A percentile compares a stretch with the other conserved stretches of the same genome.
These are phyloP conservation scores for Penicillium sp. DNA, from an alignment of 2,329 filamentous ascomycete species.

Conservation along the genomic window DNA sequence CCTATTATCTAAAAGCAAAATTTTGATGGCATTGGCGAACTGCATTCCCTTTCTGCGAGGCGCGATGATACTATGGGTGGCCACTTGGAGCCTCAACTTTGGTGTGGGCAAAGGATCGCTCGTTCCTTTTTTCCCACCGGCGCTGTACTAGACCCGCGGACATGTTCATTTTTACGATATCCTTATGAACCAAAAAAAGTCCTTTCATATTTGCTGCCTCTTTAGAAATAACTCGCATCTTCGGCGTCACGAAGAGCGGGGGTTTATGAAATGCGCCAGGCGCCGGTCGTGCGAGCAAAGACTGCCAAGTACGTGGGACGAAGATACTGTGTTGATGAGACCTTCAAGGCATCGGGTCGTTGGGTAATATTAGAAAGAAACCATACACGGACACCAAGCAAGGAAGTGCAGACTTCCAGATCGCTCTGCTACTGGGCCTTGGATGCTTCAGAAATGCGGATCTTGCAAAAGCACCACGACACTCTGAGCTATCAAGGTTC, in stretches of 20 bases:
- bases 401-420: slow-evolving; percentile 9
- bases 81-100: slow-evolving; percentile 6
- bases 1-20: slow-evolving; percentile 23
- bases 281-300: too few relatives aligned
- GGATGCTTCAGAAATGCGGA: too few relatives aligned
- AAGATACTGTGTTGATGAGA: background rate
- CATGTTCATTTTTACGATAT: slow-evolving; percentile 20
- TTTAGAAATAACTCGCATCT: background rate
- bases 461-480: too few relatives aligned
- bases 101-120: background rate
- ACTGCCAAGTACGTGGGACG: background rate
- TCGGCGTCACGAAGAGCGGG: too few relatives aligned
- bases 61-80: slow-evolving; percentile 12
- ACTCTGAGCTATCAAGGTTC: too few relatives aligned
- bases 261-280: too few relatives aligned
- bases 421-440: slow-evolving; percentile 1
- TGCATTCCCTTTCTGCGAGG: slow-evolving; percentile 13
- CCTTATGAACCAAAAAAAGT: slow-evolving; percentile 21
- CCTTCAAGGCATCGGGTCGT: background rate
- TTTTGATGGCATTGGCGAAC: slow-evolving; percentile 12
- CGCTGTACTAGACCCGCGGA: slow-evolving; percentile 8
- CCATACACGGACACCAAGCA: slow-evolving; percentile 3
- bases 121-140: slow-evolving; percentile 5
- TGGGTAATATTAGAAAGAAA: slow-evolving; percentile 12
- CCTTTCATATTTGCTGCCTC: background rate